Conservation (phyloP, 495 filamentous ascomycete species). For the Penicillium crystallinum region DNA sequence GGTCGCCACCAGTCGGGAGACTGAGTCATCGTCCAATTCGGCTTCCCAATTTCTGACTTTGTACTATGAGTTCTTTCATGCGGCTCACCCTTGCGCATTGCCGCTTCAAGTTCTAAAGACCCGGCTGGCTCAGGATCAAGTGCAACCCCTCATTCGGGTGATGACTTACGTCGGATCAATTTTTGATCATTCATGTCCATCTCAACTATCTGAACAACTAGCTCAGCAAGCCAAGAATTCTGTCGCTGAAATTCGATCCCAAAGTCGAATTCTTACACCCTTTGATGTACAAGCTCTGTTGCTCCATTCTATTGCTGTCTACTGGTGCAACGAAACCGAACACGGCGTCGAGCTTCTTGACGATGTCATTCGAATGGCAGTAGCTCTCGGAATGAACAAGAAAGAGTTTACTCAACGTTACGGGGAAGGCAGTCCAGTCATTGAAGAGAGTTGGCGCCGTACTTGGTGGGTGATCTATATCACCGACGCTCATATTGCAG, state of each 20-base stretch:
- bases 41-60: neutral
- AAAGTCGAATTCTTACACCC: neutral
- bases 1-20: neutral
- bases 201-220: neutral
- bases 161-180: constrained; percentile 16
- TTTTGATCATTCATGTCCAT: constrained; percentile 4
- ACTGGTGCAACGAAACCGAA: constrained; percentile 20
- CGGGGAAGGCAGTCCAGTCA: constrained; percentile 6
- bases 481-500: constrained; percentile 25
- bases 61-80: constrained; percentile 17
- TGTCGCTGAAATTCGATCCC: neutral
- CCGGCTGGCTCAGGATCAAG: neutral
- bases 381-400: constrained; percentile 22
- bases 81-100: constrained; percentile 19
- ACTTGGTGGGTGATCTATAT: constrained; percentile 29
- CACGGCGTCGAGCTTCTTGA: constrained; percentile 13
- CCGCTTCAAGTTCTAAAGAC: constrained; percentile 9
- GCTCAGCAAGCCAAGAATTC: neutral
- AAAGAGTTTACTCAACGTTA: constrained; percentile 7
- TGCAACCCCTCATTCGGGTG: constrained; percentile 9
- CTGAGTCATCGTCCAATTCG: neutral
- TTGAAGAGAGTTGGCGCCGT: constrained; percentile 27
- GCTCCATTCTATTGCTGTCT: constrained; percentile 19
- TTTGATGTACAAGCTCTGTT: constrained; percentile 23
- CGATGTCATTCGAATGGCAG: constrained; percentile 10